Evolutionary conservation across 768 basidiomycete species (phyloP).

Genomic region (Auricularia auricula-judae): DNA sequence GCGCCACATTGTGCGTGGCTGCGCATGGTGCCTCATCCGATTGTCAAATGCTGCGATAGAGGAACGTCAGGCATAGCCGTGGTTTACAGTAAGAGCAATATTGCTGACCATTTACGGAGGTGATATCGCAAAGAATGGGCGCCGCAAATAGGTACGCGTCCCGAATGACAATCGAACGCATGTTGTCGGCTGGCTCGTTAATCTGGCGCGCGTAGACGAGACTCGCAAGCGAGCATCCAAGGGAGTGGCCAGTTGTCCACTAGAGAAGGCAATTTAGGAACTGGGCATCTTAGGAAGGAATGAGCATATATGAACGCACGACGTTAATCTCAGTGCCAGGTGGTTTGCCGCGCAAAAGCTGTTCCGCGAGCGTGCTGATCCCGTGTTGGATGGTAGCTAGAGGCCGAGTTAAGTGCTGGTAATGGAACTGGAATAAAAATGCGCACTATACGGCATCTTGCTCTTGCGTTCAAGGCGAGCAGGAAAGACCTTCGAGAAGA

Average conservation of each 20-base stretch:
- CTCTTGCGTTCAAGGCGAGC: conserved; percentile 6
- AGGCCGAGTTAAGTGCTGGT: no score
- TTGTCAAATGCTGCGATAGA: conserved; percentile 10
- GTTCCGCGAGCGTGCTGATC: conserved; percentile 6
- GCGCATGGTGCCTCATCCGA: conserved; percentile 9
- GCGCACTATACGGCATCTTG: conserved; percentile 9
- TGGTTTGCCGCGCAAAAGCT: conserved; percentile 7
- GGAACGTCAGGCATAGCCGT: no score
- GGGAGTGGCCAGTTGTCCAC: conserved; percentile 13
- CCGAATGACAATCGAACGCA: conserved; percentile 5
- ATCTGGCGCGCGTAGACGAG: conserved; percentile 12
- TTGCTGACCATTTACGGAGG: conserved; percentile 9
- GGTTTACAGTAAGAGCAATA: no score
- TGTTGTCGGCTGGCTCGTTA: conserved; percentile 10
- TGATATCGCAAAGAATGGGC: conserved; percentile 13
- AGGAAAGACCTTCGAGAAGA: conserved; percentile 12
- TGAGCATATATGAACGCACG: neutral
- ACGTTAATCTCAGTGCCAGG: conserved; percentile 11
- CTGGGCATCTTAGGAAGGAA: neutral
- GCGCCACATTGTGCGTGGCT: conserved; percentile 12
- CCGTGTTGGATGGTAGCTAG: conserved; percentile 10
- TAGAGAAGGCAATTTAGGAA: neutral
- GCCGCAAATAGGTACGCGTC: conserved; percentile 14
- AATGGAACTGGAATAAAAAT: no score
- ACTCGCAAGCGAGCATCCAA: conserved; percentile 12